Conservation (phyloP, 257 asterid genomes). For the Solanum chilense region DNA sequence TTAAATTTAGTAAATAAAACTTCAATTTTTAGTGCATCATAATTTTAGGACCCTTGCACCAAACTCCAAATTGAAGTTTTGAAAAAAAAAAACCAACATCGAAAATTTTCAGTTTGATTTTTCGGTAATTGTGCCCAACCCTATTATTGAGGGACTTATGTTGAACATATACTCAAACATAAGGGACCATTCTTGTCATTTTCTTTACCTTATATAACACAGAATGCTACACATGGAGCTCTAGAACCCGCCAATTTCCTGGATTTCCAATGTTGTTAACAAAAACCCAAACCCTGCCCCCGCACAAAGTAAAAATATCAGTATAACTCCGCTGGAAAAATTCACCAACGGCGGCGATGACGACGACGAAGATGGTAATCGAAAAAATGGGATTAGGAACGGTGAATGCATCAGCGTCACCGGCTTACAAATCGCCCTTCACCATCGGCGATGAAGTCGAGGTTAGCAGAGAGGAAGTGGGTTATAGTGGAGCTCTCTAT, state of each 20-base stretch:
- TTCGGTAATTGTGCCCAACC: no score
- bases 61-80: no score
- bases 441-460: not conserved
- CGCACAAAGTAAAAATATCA: not conserved
- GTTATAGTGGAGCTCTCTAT: not conserved
- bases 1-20: no score
- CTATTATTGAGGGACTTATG: not conserved
- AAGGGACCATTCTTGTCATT: not conserved
- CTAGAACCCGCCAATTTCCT: not conserved
- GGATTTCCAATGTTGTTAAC: not conserved
- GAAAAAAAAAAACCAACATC: no score
- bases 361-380: not conserved
- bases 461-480: not conserved
- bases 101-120: no score
- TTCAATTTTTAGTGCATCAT: no score
- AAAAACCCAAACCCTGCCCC: not conserved
- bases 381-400: not conserved
- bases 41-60: no score
- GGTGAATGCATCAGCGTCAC: not conserved
- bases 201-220: not conserved
- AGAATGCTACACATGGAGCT: not conserved
- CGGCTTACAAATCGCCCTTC: not conserved
- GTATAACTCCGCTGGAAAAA: not conserved
- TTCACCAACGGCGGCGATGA: not conserved
- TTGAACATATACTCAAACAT: not conserved